Evolutionary conservation across 2,329 filamentous ascomycete species (phyloP), one percentile per base, ranked within the genome.

Genomic region (Aurifilum marmelostoma): DNA sequence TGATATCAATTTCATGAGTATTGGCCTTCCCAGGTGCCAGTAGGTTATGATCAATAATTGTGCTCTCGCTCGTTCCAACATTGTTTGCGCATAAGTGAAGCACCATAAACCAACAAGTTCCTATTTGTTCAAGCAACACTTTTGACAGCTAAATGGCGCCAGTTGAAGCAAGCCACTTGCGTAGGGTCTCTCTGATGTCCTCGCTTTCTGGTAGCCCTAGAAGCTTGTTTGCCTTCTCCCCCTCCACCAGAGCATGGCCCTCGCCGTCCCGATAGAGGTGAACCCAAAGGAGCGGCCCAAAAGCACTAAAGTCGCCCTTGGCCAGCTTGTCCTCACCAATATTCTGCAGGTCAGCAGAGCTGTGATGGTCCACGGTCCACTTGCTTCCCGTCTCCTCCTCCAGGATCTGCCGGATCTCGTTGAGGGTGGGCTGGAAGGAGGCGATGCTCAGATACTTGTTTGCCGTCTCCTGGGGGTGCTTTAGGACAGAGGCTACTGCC

Each of bases 381-480:
- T 85, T 84, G 24, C 78, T 74, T 2, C 83, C 83, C 0, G 84
- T 86, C 14, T 82, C 77, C 68, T 84, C 82, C 76, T 91, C 86
- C 2, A 86, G 77, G 0, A 82, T 75, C 16, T 78, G 76, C 1
- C 91, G 74, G 1, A 92, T 77, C 71, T 90, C 81, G 24, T 86
- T 85, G 76, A 90, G 88, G 1, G 84, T 84, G 0, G 84, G 83
- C 39, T 83, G 83, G 72, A 89, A 87, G 0, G 85, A 88, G 2
- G 86, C 73, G 21, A 90, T 78, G 64, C 82, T 83, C 39, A 91
- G 76, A 75, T 88, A 87, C 70, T 85, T 81, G 75, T 91, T 91
- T 47, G 81, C 83, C 0, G 87, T 89, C 68, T 82, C 77, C 1
- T 82, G 80, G 0, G 83, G 81, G 52, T 77, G 82, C 73, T 79